A percentile compares a stretch with the other conserved stretches of the same genome.
Evolutionary conservation across 495 filamentous ascomycete genomes (phyloP).

Genomic region (Poronia punctata): DNA sequence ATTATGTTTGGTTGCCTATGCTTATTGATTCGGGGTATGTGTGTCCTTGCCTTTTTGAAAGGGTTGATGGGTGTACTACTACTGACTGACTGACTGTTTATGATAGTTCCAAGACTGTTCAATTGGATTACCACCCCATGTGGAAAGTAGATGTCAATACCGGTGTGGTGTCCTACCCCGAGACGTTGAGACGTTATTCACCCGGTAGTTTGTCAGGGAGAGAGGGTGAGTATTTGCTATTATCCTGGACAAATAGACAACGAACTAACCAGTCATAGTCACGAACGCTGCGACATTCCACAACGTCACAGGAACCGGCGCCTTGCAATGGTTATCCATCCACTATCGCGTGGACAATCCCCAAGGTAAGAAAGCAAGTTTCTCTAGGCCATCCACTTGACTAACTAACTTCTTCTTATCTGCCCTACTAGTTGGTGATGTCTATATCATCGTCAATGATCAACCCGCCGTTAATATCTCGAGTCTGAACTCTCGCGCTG

Average conservation of each 20-base stretch:
- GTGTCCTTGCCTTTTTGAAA: neutral
- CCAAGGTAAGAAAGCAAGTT: slow-evolving; percentile 24
- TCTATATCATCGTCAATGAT: slow-evolving; percentile 34
- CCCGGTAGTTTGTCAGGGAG: slow-evolving; percentile 21
- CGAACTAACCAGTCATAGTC: slow-evolving; percentile 4
- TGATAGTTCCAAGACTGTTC: slow-evolving; percentile 23
- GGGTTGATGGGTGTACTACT: neutral
- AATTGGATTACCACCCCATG: slow-evolving; percentile 36
- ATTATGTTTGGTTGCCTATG: slow-evolving; percentile 38
- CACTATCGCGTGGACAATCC: slow-evolving; percentile 30
- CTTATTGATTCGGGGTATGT: slow-evolving; percentile 26
- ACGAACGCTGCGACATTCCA: slow-evolving; percentile 28
- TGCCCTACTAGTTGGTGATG: slow-evolving; percentile 23
- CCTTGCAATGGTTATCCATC: slow-evolving; percentile 34
- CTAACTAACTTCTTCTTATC: slow-evolving; percentile 2
- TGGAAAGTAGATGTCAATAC: slow-evolving; percentile 39
- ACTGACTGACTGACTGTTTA: neutral
- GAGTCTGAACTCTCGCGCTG: slow-evolving; percentile 33
- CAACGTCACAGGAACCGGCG: slow-evolving; percentile 35
- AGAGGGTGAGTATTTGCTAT: slow-evolving; percentile 12
- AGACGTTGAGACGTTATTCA: slow-evolving; percentile 26
- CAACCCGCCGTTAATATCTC: slow-evolving; percentile 32
- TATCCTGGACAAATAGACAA: neutral
- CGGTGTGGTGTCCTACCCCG: slow-evolving; percentile 31
- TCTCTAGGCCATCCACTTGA: neutral